These are phyloP conservation scores for Neopestalotiopsis clavispora DNA, from an alignment of 2,329 filamentous ascomycete species.

Conservation along the genomic window DNA sequence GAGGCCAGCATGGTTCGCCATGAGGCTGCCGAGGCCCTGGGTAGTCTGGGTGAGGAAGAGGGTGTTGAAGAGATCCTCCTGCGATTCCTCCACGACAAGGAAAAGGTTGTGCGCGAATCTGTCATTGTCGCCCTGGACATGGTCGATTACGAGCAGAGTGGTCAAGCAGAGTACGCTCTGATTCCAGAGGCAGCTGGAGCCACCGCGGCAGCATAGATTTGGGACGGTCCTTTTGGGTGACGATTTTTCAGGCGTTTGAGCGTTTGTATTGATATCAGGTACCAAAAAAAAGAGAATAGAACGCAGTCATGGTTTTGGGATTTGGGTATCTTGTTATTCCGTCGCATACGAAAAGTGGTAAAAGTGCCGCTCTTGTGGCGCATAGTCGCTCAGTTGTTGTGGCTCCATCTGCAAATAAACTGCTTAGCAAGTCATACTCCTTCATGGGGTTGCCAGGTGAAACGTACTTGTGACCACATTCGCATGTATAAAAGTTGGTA, in stretches of 20 bases:
- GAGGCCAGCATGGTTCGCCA: constrained; percentile 97
- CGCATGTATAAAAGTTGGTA: constrained; percentile 88
- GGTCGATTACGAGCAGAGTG: constrained; percentile 93
- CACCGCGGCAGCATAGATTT: constrained; percentile 39
- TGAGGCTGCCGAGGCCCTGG: constrained; percentile 94
- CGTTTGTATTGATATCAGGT: constrained; percentile 14
- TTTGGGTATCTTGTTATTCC: constrained; percentile 6
- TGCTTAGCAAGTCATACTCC: constrained; percentile 20
- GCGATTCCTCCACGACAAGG: constrained; percentile 85
- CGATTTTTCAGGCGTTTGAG: constrained; percentile 10
- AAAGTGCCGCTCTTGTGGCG: background rate
- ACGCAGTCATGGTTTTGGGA: constrained; percentile 5
- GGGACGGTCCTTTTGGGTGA: background rate
- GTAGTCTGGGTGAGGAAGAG: constrained; percentile 89
- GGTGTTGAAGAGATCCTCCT: constrained; percentile 88
- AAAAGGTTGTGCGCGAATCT: constrained; percentile 93
- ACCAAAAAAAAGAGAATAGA: constrained; percentile 23
- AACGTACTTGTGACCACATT: constrained; percentile 82
- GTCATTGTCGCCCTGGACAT: constrained; percentile 96
- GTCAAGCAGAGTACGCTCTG: constrained; percentile 88
- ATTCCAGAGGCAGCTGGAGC: constrained; percentile 68
- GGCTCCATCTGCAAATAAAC: constrained; percentile 22
- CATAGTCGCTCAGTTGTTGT: constrained; percentile 51
- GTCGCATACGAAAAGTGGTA: background rate
- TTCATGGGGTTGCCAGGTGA: background rate